These are phyloP conservation scores for Lathyrus aphaca DNA, from an alignment of 306 rosid genomes.

Conservation along the genomic window DNA sequence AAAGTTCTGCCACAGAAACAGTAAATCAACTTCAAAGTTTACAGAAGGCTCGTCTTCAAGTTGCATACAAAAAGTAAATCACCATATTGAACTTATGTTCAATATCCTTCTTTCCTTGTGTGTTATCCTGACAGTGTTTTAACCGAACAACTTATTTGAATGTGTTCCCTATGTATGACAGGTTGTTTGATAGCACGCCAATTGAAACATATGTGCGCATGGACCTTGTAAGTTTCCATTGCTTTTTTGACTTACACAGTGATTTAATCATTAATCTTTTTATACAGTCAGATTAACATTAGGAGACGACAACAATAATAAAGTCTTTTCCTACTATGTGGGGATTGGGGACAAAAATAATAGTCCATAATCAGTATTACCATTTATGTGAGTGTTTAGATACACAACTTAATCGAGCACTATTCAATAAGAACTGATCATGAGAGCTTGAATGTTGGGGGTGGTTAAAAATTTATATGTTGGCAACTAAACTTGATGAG, in stretches of 20 bases:
- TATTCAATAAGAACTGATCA: neutral
- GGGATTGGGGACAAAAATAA: neutral
- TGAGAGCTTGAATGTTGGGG: neutral
- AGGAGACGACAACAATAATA: neutral
- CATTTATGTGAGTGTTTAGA: neutral
- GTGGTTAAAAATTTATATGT: neutral
- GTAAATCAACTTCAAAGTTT: constrained; percentile 71
- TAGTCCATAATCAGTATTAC: neutral
- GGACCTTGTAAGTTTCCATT: constrained; percentile 69
- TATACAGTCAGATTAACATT: constrained; percentile 17
- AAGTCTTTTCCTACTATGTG: too few species aligned
- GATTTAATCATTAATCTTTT: constrained; percentile 3
- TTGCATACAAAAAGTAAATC: constrained; percentile 64
- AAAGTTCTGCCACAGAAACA: constrained; percentile 59
- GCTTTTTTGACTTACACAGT: constrained; percentile 21
- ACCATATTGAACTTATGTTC: neutral
- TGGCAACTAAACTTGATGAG: neutral
- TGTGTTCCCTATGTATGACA: constrained; percentile 45
- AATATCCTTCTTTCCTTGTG: constrained; percentile 25
- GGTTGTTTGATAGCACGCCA: constrained; percentile 57
- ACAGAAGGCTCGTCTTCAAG: constrained; percentile 69
- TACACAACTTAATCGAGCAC: neutral
- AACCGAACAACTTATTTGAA: constrained; percentile 22
- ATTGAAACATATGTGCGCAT: constrained; percentile 59
- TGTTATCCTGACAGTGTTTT: constrained; percentile 21